phyloP scores from a whole-genome alignment of 768 basidiomycete species.

The Trametes sanguinea region DNA sequence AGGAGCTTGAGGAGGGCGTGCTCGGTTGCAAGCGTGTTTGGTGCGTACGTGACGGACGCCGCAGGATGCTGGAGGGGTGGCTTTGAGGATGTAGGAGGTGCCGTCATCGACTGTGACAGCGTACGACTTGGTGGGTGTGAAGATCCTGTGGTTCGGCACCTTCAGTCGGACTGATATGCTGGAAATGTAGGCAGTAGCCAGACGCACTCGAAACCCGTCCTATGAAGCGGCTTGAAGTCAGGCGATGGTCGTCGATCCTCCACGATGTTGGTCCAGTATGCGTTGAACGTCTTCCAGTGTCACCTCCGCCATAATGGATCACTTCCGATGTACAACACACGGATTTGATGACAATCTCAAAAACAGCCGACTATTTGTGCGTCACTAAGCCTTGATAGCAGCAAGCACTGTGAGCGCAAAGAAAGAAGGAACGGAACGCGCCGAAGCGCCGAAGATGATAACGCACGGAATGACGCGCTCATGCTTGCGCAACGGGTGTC shows the following conservation, averaged over 20 bases:
- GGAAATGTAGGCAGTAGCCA: not conserved
- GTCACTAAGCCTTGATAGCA: too few relatives aligned
- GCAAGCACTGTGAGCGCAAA: not conserved
- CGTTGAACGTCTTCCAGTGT: slow-evolving; percentile 10
- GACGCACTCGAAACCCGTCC: slow-evolving; percentile 11
- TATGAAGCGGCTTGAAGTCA: not conserved
- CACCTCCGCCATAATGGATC: not conserved
- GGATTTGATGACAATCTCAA: too few relatives aligned
- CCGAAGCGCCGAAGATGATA: slow-evolving; percentile 8
- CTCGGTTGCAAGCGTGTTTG: slow-evolving; percentile 29
- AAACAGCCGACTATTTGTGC: too few relatives aligned
- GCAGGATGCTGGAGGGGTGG: slow-evolving; percentile 7
- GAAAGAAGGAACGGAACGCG: not conserved
- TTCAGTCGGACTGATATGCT: not conserved
- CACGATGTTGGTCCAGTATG: slow-evolving; percentile 6
- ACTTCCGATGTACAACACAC: too few relatives aligned
- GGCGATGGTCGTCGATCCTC: slow-evolving; percentile 4
- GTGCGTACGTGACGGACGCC: slow-evolving; percentile 16
- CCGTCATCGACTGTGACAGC: slow-evolving; percentile 24
- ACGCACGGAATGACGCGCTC: not conserved
- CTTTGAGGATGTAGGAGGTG: slow-evolving; percentile 26
- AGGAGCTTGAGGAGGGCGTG: slow-evolving; percentile 27
- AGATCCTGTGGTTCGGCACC: slow-evolving; percentile 16
- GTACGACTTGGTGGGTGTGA: slow-evolving; percentile 32
- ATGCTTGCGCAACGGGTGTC: slow-evolving; percentile 10